Percentiles rank a stretch among this genome's conserved stretches.
Conservation (phyloP, 371 early-diverging fungal genomes). For the Paraphysoderma sedebokerense region DNA sequence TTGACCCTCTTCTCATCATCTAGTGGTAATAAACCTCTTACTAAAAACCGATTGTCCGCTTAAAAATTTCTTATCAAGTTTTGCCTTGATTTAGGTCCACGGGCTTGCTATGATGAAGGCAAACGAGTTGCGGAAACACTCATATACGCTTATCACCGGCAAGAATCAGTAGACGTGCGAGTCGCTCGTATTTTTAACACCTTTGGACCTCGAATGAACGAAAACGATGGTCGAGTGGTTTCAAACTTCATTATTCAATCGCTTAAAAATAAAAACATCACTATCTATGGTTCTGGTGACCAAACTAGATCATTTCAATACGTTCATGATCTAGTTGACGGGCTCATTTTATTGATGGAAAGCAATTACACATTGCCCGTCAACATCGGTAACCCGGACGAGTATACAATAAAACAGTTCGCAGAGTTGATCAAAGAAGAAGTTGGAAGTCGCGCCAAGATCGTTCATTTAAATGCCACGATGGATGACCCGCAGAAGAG, state of each 20-base stretch:
- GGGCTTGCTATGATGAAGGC: slow-evolving; percentile 85
- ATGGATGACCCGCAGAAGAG: slow-evolving; percentile 68
- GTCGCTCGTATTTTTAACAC: slow-evolving; percentile 72
- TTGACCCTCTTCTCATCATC: no score
- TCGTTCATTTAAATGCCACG: slow-evolving; percentile 46
- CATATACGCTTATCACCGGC: slow-evolving; percentile 60
- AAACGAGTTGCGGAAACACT: slow-evolving; percentile 77
- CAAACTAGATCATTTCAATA: slow-evolving; percentile 82
- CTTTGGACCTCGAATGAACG: slow-evolving; percentile 76
- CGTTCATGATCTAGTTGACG: slow-evolving; percentile 73
- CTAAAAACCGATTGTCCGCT: no score
- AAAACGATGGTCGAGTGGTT: slow-evolving; percentile 75
- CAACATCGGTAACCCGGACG: slow-evolving; percentile 76
- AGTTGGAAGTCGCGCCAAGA: slow-evolving; percentile 38
- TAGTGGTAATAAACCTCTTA: no score
- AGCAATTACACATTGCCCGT: slow-evolving; percentile 50
- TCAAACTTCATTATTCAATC: slow-evolving; percentile 81
- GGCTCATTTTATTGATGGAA: slow-evolving; percentile 63
- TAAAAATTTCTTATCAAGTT: background rate
- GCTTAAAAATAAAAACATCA: slow-evolving; percentile 51
- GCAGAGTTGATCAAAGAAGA: slow-evolving; percentile 54
- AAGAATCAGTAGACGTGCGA: slow-evolving; percentile 63
- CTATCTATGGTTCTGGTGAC: slow-evolving; percentile 64
- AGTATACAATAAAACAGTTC: slow-evolving; percentile 64
- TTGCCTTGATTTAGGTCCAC: slow-evolving; percentile 26